Base-by-base conservation (phyloP, 2,329 filamentous ascomycete genomes). In the Ploettnerulaceae sp. region DNA sequence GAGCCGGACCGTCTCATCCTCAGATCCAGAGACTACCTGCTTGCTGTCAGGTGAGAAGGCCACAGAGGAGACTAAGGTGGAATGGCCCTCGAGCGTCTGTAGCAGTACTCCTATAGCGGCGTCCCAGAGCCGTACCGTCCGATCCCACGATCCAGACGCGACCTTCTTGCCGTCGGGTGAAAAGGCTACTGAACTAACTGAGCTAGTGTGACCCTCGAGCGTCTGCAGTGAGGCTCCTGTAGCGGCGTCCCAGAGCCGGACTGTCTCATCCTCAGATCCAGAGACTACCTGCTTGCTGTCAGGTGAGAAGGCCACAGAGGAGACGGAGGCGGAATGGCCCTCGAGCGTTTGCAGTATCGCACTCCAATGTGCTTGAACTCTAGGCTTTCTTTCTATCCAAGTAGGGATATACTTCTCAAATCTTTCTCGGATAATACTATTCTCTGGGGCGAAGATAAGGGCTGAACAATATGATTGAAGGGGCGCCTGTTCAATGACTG, bases 391-490 rank as follows among this genome's bases (percentile, higher is more conserved):
- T 21, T 41, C 17, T 8, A 60, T 57, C 55, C 43, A 55, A 42
- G 20, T 4, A 3, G 51, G 53, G 3, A 49, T 45, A 45, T 18
- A 42, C 25, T 54, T 34, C 15, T 47, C 5, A 32, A 57, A 61
- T 9, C 6, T 35, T 18, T 38, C 41, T 33, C 64, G 57, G 20
- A 66, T 33, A 34, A 61, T 49, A 45, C 63, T 65, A n/a, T 49
- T 42, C 37, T 40, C n/a, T n/a, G 63, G 66, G 18, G 59, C 54
- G 48, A 69, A 68, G 37, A 55, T 50, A 26, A 57, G 61, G 17
- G 43, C 62, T 38, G 55, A 66, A 39, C 43, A 61, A 51, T 69
- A 69, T 43, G 56, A 29, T 46, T 69, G 65, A n/a, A 61, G 53
- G 20, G 64, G 58, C 2, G 61, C 45, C 7, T 49, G 26, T 41